A percentile compares a stretch with the other conserved stretches of the same genome.
Conservation (phyloP, 2,329 filamentous ascomycete genomes). For the Claviceps digitariae region DNA sequence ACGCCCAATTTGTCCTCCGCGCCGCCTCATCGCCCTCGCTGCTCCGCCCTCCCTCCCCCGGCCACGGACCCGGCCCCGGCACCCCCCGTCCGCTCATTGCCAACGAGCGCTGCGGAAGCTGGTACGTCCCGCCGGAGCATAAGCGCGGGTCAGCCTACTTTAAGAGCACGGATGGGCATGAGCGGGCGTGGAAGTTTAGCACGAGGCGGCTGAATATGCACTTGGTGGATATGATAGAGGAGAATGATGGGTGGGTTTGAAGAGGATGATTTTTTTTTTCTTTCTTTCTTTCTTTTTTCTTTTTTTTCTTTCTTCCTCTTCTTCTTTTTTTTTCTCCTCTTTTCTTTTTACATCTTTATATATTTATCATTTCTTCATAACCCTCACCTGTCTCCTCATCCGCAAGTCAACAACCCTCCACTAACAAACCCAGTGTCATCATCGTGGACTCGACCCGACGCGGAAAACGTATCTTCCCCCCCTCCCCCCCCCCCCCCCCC, state of each 20-base stretch:
- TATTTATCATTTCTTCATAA: too few species aligned
- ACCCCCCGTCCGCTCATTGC: slow-evolving; percentile 59
- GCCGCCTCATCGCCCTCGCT: slow-evolving; percentile 29
- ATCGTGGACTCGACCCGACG: slow-evolving; percentile 87
- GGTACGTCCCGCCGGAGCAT: slow-evolving; percentile 61
- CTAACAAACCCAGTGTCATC: slow-evolving; percentile 54
- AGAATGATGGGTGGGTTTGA: slow-evolving; percentile 47
- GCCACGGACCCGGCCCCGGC: slow-evolving; percentile 22
- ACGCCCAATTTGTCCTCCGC: slow-evolving; percentile 58
- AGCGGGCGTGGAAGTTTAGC: slow-evolving; percentile 83
- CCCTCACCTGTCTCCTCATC: not conserved
- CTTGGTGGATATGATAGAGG: slow-evolving; percentile 53
- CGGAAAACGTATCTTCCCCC: slow-evolving; percentile 56
- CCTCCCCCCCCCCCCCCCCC: not conserved
- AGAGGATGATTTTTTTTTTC: too few species aligned
- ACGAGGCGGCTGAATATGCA: slow-evolving; percentile 74
- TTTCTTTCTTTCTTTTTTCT: not conserved
- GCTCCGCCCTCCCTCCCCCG: slow-evolving; percentile 22
- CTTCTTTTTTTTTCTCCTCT: not conserved
- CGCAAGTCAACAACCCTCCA: not conserved
- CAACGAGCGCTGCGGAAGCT: slow-evolving; percentile 91
- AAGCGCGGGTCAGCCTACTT: slow-evolving; percentile 79
- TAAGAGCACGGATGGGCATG: slow-evolving; percentile 94
- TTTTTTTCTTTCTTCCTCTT: not conserved
- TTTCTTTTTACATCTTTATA: not conserved